These are phyloP conservation scores for Sungouiozyma intestinalis DNA, from an alignment of 805 yeast genomes.

Conservation along the genomic window DNA sequence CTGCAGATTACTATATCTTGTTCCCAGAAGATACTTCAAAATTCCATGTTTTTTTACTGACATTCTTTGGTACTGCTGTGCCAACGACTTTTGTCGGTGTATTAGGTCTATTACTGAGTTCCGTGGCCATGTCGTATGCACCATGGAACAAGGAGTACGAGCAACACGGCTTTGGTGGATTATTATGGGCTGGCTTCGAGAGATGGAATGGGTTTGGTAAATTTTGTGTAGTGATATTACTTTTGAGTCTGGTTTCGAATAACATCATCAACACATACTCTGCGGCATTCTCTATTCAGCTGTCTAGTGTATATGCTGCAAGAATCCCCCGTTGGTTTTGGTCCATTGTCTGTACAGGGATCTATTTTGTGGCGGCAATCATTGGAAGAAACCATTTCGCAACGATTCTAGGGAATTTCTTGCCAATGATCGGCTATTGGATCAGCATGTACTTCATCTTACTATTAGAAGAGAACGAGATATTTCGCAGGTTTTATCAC, in stretches of 20 bases:
- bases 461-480: conserved; percentile 57
- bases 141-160: conserved; percentile 52
- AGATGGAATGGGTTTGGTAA: conserved; percentile 73
- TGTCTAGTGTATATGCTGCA: conserved; percentile 44
- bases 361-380: conserved; percentile 60
- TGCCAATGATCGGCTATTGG: conserved; percentile 93
- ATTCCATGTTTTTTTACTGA: conserved; percentile 42
- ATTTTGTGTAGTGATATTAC: conserved; percentile 57
- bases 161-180: conserved; percentile 62
- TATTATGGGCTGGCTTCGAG: conserved; percentile 50
- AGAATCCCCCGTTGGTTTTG: conserved; percentile 71
- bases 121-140: conserved; percentile 47
- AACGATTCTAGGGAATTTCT: conserved; percentile 63
- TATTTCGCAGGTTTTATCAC: conserved; percentile 48
- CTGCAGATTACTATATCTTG: conserved; percentile 74
- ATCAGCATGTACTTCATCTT: conserved; percentile 68
- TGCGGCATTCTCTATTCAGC: conserved; percentile 69
- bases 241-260: conserved; percentile 69
- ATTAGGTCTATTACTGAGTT: conserved; percentile 59
- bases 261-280: conserved; percentile 75
- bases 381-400: conserved; percentile 69
- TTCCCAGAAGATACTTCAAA: conserved; percentile 65
- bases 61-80: conserved; percentile 53
- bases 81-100: conserved; percentile 74
- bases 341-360: conserved; percentile 50